A percentile compares a stretch with the other conserved stretches of the same genome.
These are phyloP conservation scores for Sclerotiophoma versabilis DNA, from an alignment of 2,329 filamentous ascomycete species.

Conservation along the genomic window DNA sequence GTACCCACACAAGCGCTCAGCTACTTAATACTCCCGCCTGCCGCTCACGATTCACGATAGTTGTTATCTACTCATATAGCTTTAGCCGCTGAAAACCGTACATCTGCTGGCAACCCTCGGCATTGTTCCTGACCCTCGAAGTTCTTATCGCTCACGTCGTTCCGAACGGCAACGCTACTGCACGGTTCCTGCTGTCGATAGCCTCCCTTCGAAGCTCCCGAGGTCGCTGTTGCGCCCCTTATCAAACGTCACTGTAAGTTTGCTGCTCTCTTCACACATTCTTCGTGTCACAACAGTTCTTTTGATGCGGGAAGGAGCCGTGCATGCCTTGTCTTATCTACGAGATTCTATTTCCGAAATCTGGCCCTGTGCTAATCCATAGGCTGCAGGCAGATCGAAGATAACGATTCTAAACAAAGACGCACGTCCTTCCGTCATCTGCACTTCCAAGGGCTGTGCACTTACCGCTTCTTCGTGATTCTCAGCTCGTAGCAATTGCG, in stretches of 20 bases:
- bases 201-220: constrained; percentile 24
- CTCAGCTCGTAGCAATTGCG: constrained; percentile 36
- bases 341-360: constrained; percentile 23
- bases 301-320: constrained; percentile 14
- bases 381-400: constrained; percentile 36
- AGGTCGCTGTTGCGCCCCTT: constrained; percentile 31
- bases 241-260: constrained; percentile 34
- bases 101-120: constrained; percentile 41
- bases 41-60: constrained; percentile 18
- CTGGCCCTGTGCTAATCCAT: constrained; percentile 46
- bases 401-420: constrained; percentile 48
- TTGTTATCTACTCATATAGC: constrained; percentile 23
- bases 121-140: constrained; percentile 27
- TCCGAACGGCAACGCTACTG: constrained; percentile 20
- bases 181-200: constrained; percentile 10
- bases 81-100: constrained; percentile 41
- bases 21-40: constrained; percentile 35
- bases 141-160: constrained; percentile 36
- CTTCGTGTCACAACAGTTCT: constrained; percentile 19
- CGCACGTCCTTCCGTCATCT: constrained; percentile 44
- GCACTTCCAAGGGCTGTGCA: constrained; percentile 42
- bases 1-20: constrained; percentile 23
- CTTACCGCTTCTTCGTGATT: constrained; percentile 46
- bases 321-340: constrained; percentile 19
- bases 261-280: constrained; percentile 21